Evolutionary conservation across 1,284 basidiomycete genomes (phyloP), one percentile per base, ranked within the genome.

Genomic region (Sporisorium exsertum): DNA sequence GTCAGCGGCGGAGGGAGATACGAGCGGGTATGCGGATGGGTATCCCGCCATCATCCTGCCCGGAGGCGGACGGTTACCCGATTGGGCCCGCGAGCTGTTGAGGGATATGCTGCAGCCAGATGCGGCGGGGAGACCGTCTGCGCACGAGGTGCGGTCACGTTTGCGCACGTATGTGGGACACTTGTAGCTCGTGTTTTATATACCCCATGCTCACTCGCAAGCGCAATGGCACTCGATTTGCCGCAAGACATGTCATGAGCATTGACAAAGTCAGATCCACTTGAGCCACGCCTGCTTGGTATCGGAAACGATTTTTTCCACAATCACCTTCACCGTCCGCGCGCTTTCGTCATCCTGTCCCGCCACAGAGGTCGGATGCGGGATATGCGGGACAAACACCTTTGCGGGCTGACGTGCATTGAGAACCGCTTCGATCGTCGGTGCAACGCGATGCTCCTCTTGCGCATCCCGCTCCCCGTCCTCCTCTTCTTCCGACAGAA

Each of bases 21-120:
- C 16, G 7, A 37, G 54, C 4, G 58, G 79, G 0, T 85, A 85
- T 24, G 33, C 45, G 2, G 83, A 85, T 54, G 83, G 83, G 12
- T 62, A 74, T 20, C 82, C 83, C 8, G 72, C 83, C 16, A 76
- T 85, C 43, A 58, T 83, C 47, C 61, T 85, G 2, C 80, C 83
- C 20, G 83, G 81, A 29, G 83, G 83, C 3, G 82, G 73, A 0
- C 52, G 83, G 15, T 46, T 85, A 5, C 83, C 83, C 0, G 81
- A 83, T 33, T 59, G 49, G 35, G 74, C 81, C 5, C 62, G 83
- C n/a, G 78, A 80, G 1, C 51, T 85, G 20, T 62, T 85, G 22
- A 49, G 77, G 10, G 32, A 47, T 1, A 85, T 85, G 83, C 61
- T 83, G 5, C 43, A 62, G 16, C 51, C 81, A 1, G 51, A 74